phyloP scores from a whole-genome alignment of 148 eudicot genomes.

The Persicaria tinctoria region DNA sequence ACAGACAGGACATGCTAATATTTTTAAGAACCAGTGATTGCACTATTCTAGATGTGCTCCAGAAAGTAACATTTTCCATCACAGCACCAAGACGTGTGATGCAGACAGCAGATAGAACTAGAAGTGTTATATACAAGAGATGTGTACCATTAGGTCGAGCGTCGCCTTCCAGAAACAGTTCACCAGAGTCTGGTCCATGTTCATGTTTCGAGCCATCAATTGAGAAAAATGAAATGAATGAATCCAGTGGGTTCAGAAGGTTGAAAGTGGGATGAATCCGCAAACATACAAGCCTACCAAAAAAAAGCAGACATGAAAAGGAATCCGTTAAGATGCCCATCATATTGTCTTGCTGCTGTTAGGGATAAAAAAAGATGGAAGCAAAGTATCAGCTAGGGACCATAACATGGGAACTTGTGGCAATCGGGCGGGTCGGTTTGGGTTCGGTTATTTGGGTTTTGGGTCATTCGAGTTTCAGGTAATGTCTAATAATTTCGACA shows the following conservation, averaged over 20 bases:
- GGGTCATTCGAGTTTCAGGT: too few species aligned
- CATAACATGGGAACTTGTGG: too few species aligned
- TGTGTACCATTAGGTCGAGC: conserved; percentile 73
- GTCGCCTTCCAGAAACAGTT: conserved; percentile 63
- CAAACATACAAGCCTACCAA: conserved; percentile 90
- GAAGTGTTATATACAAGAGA: neutral
- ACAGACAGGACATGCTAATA: too few species aligned
- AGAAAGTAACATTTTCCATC: neutral
- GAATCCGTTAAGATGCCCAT: too few species aligned
- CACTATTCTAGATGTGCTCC: too few species aligned
- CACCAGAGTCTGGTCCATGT: conserved; percentile 61
- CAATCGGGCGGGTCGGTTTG: too few species aligned
- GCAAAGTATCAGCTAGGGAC: too few species aligned
- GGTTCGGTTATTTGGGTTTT: too few species aligned
- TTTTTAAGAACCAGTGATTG: too few species aligned
- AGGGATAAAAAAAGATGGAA: too few species aligned
- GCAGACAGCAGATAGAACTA: neutral
- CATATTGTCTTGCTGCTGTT: too few species aligned
- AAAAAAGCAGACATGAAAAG: neutral
- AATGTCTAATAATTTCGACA: too few species aligned
- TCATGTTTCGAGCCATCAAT: conserved; percentile 77
- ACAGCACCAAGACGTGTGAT: neutral
- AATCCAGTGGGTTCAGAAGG: conserved; percentile 55
- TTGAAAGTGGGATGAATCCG: conserved; percentile 78
- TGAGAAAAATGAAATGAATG: conserved; percentile 61